Base-by-base conservation (phyloP, 1,139 yeast genomes). In the Pichia sp. region DNA sequence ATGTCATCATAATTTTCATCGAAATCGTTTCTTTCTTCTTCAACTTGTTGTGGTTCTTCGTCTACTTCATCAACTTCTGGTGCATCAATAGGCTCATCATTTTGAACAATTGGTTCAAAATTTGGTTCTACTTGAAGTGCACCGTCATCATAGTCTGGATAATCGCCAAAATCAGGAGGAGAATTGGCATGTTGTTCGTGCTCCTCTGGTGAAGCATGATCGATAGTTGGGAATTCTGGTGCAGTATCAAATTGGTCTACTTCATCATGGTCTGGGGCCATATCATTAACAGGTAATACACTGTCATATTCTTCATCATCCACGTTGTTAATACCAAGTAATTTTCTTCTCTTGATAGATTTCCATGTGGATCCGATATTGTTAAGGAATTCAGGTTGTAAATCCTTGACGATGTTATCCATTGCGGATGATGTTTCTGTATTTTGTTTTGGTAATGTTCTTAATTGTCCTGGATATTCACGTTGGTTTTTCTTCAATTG, bases 401-500 rank as follows among this genome's bases (percentile, higher is more conserved):
- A 34, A 7, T 45, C 27, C 4, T 35, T 14, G 28, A 49, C 27
- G 10, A 49, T 22, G 4, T 5, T 27, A 5, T 11, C 44, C 22
- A 18, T 40, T 7, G 21, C 19, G 20, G 30, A 15, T 24, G n/a
- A n/a, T n/a, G 18, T 38, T 19, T 17, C n/a, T 2, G 14, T 9
- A 28, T 24, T 4, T 12, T 27, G 14, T 9, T 10, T 19, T 28
- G 22, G 19, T 3, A 15, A 10, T 19, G 12, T 28, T 17, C 17
- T 35, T 18, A 37, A n/a, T 2, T 14, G 40, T 4, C 11, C 27
- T 3, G 57, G 61, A 41, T 55, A 58, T 20, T 51, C 47, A 2
- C 49, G 35, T 44, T 61, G 66, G 28, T 48, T 48, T 19, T 44
- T 42, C 30, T 58, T 56, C 24, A 63, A 50, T 21, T 53, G 50